phyloP scores from a whole-genome alignment of 805 yeast genomes.

The Wickerhamiella hasegawae region DNA sequence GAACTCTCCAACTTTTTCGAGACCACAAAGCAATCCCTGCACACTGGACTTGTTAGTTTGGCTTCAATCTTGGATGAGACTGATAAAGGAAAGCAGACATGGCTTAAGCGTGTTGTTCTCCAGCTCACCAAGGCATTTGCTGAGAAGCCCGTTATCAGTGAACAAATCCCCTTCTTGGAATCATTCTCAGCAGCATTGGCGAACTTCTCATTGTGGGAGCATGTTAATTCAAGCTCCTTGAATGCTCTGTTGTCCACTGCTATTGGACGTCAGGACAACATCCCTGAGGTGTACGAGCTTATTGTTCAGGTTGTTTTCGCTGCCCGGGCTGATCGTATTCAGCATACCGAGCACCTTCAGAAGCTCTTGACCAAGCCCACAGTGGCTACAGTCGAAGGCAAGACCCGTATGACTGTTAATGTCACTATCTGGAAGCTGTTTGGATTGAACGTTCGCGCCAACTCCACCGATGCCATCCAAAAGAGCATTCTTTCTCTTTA shows the following conservation, averaged over 20 bases:
- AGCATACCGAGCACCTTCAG: slow-evolving; percentile 40
- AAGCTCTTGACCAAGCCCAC: slow-evolving; percentile 29
- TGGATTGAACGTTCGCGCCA: slow-evolving; percentile 28
- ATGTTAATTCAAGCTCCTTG: slow-evolving; percentile 9
- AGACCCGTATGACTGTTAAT: slow-evolving; percentile 1
- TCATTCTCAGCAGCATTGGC: background rate
- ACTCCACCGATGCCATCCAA: slow-evolving; percentile 33
- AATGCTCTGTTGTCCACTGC: slow-evolving; percentile 20
- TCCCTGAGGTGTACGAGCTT: slow-evolving; percentile 29
- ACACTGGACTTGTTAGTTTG: background rate
- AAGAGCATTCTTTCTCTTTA: slow-evolving; percentile 37
- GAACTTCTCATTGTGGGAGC: slow-evolving; percentile 8
- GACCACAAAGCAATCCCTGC: slow-evolving; percentile 1
- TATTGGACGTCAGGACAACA: slow-evolving; percentile 30
- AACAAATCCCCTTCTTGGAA: background rate
- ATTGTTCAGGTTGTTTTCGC: slow-evolving; percentile 13
- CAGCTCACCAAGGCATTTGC: slow-evolving; percentile 11
- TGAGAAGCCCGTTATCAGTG: slow-evolving; percentile 1
- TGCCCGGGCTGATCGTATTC: slow-evolving; percentile 16
- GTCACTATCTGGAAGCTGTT: slow-evolving; percentile 37
- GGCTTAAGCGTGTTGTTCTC: slow-evolving; percentile 11
- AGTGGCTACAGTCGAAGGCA: background rate
- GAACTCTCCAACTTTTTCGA: slow-evolving; percentile 5
- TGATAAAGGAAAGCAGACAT: slow-evolving; percentile 1
- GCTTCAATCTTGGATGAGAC: background rate